Percentiles rank a stretch among this genome's conserved stretches.
phyloP scores from a whole-genome alignment of 2,329 filamentous ascomycete species.

The Plenodomus lindquistii region DNA sequence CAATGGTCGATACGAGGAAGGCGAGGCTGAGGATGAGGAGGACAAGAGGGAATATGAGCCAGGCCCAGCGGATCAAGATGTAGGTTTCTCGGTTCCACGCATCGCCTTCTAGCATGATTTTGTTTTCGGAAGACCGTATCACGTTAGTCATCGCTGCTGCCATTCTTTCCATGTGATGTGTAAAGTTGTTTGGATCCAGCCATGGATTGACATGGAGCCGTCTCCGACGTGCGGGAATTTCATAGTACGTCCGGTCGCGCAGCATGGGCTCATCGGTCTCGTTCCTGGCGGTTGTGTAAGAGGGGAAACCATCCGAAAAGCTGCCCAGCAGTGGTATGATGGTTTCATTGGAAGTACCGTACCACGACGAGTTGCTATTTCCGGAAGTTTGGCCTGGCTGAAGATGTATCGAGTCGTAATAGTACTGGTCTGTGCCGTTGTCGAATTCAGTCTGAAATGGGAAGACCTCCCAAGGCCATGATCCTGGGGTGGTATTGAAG shows the following conservation, averaged over 20 bases:
- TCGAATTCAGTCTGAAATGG: neutral
- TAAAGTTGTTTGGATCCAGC: constrained; percentile 9
- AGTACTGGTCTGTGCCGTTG: constrained; percentile 3
- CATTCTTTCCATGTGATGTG: constrained; percentile 17
- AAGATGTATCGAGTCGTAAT: constrained; percentile 9
- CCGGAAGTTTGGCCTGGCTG: neutral
- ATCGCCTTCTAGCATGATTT: constrained; percentile 5
- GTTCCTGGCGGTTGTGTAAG: constrained; percentile 9
- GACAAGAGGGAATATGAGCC: constrained; percentile 27
- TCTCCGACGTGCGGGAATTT: neutral
- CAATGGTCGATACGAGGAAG: constrained; percentile 27
- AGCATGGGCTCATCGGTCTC: neutral
- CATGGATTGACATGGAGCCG: constrained; percentile 9
- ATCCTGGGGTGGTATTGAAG: constrained; percentile 11
- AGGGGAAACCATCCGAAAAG: constrained; percentile 17
- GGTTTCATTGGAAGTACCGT: constrained; percentile 10
- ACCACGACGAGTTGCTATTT: neutral
- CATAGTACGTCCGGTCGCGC: constrained; percentile 1
- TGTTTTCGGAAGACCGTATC: constrained; percentile 16
- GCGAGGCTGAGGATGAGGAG: constrained; percentile 22
- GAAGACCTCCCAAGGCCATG: constrained; percentile 10
- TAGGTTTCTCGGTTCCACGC: constrained; percentile 13
- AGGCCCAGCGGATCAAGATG: constrained; percentile 25
- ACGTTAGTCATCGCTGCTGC: constrained; percentile 23
- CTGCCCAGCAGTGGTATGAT: neutral